Evolutionary conservation across 2,329 filamentous ascomycete genomes (phyloP), one percentile per base, ranked within the genome.

Genomic region (Didymellaceae sp.): DNA sequence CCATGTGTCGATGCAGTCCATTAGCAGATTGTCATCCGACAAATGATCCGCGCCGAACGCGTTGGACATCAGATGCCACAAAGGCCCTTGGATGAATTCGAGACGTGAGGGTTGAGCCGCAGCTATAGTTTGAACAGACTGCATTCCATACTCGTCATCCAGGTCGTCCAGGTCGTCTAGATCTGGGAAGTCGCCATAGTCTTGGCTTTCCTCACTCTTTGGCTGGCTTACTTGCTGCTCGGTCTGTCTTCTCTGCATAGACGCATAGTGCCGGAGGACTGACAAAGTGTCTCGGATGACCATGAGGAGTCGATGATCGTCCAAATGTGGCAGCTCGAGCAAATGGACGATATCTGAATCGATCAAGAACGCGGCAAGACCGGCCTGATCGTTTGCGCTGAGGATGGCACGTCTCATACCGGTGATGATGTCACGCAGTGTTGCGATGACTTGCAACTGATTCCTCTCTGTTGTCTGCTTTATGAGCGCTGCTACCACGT

Each of bases 151-250:
- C 6, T 69, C 58, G 32, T 75, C 64, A 24, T 73, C 69, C 6
- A 71, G 62, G 30, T 80, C 78, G 48, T 82, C 78, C 40, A 71
- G 64, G 30, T 80, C 78, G 50, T 82, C 78, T 39, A 86, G 73
- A 16, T 77, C 82, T 17, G 78, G 74, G 73, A 80, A 83, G 52
- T 84, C 82, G 22, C 84, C 84, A 60, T 84, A 86, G 37, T 86
- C 84, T 63, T 87, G 85, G 55, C 84, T 86, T 44, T 87, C 85
- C 43, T 86, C 83, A 45, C 77, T 81, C 10, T 43, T 57, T 16
- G 57, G 44, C 32, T 75, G 72, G 20, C 75, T 63, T 11, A 50
- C 45, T n/a, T 65, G 43, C n/a, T 55, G 71, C 56, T 16, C 58
- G 30, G 37, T 17, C 5, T 41, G 31, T 7, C 38, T 25, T 49